phyloP scores from a whole-genome alignment of 2,329 filamentous ascomycete species.

The Biscogniauxia marginata region DNA sequence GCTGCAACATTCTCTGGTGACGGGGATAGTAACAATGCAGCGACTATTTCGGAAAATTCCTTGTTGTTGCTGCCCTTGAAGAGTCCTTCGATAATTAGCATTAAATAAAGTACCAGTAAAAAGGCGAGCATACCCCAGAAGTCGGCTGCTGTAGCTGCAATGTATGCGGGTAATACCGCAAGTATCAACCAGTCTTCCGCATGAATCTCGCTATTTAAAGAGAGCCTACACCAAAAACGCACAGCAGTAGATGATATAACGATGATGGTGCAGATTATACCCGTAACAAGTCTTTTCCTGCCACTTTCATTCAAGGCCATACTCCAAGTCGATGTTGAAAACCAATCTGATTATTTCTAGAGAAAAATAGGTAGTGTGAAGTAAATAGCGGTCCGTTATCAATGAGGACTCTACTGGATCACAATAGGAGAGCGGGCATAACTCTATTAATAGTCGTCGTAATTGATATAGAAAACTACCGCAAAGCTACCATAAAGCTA shows the following conservation, averaged over 20 bases:
- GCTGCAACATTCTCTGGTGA: neutral
- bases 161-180: neutral
- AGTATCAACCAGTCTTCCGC: constrained; percentile 2
- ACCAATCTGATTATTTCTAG: no score
- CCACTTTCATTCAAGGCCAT: no score
- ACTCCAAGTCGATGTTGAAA: no score
- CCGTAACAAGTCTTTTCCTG: no score
- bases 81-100: neutral
- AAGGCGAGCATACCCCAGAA: neutral
- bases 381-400: no score
- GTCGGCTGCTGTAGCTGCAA: neutral
- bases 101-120: neutral
- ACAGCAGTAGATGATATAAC: neutral
- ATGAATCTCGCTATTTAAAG: neutral
- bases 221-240: constrained; percentile 1
- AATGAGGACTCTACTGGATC: no score
- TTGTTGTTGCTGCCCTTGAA: neutral
- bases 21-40: neutral
- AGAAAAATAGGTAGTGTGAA: no score
- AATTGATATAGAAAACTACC: no score
- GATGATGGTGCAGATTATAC: no score
- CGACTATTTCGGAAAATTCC: neutral
- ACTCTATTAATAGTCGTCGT: no score
- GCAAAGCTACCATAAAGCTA: no score
- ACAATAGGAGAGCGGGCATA: no score